Base-by-base conservation (phyloP, 768 basidiomycete species). In the Suillus americanus region DNA sequence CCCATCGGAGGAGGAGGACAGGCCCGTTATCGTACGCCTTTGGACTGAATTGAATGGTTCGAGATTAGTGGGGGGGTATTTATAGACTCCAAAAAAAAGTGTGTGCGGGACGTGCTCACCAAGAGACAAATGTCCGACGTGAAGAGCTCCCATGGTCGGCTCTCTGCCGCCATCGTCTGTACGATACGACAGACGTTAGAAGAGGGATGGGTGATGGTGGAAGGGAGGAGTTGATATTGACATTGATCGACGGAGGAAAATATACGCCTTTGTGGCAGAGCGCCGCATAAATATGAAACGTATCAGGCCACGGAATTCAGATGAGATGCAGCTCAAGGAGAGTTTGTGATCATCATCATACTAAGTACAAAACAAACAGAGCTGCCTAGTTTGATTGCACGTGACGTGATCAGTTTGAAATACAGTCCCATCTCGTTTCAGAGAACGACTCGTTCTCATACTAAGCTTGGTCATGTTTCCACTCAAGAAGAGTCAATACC, bases 101-200 rank as follows among this genome's bases (percentile, higher is more conserved):
- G 48, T n/a, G 35, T 41, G 14, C 33, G 61, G n/a, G 71, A 86
- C 60, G 64, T 35, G 66, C 88, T 67, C 69, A 97, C 97, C 92
- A 41, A 99, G 88, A 61, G 91, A 86, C 50, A 98, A 81, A 75
- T 98, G 97, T 1, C 97, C 97, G 10, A 91, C 88, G 74, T 99
- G 97, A 50, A 99, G 78, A 2, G 97, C 97, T 25, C 97, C 97
- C 97, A 98, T 98, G 13, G 97, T 99, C 1, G 97, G 86, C 92
- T 38, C 77, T 77, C 57, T 81, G 76, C 30, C 97, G 79, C 97
- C 97, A 99, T 79, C 79, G 76, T 45, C 92, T 82, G 70, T 85
- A 90, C 0, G 82, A 77, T 6, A 82, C 73, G 30, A 94, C 81
- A 0, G 89, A 86, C 10, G 80, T 85, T 67, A 94, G 84, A 60